Percentiles rank a stretch among this genome's conserved stretches.
These are phyloP conservation scores for Claviceps monticola DNA, from an alignment of 2,329 filamentous ascomycete genomes.

Conservation along the genomic window DNA sequence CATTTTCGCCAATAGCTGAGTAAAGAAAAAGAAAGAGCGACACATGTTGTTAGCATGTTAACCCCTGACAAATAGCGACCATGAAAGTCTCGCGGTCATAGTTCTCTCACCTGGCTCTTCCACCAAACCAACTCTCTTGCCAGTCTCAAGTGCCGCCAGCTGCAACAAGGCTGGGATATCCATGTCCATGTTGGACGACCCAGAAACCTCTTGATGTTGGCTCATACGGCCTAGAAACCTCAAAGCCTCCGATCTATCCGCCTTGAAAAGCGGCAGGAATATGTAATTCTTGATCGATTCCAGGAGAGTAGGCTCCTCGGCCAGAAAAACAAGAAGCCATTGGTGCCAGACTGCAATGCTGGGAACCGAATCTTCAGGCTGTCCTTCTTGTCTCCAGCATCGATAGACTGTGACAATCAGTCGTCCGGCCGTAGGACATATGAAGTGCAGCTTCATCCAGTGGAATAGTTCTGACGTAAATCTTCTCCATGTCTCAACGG, in stretches of 20 bases:
- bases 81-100: background rate
- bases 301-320: constrained; percentile 35
- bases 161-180: constrained; percentile 44
- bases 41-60: background rate
- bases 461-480: constrained; percentile 35
- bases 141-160: constrained; percentile 54
- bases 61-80: background rate
- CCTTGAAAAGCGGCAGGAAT: constrained; percentile 47
- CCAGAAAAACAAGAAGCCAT: constrained; percentile 40
- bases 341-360: constrained; percentile 35
- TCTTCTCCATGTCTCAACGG: constrained; percentile 31
- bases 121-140: constrained; percentile 55
- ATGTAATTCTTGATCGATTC: constrained; percentile 52
- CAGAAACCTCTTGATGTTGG: constrained; percentile 31
- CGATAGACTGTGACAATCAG: constrained; percentile 45
- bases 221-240: constrained; percentile 45
- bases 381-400: constrained; percentile 23
- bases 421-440: constrained; percentile 47
- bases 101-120: constrained; percentile 46
- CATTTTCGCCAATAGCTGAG: constrained; percentile 15
- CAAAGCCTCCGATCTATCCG: constrained; percentile 38
- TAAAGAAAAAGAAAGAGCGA: background rate
- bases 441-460: constrained; percentile 43
- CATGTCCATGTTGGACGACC: constrained; percentile 29
- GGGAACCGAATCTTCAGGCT: constrained; percentile 12